These are phyloP conservation scores for Pisolithus microcarpus DNA, from an alignment of 768 basidiomycete genomes.

Conservation along the genomic window DNA sequence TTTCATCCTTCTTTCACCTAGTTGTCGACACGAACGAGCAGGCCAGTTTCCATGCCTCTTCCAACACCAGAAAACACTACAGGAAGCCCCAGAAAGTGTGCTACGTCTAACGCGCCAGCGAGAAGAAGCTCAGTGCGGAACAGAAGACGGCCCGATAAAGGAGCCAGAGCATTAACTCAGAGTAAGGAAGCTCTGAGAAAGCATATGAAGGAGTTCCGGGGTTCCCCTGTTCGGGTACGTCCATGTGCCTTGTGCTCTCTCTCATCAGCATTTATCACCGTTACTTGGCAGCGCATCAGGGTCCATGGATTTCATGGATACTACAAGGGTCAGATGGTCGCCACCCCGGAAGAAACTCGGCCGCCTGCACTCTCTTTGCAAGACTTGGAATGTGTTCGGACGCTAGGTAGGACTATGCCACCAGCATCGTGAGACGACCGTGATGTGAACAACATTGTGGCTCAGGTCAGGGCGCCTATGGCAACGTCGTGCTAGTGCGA, in stretches of 20 bases:
- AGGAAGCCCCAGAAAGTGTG: not conserved
- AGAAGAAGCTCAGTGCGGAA: not conserved
- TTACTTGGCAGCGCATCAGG: slow-evolving; percentile 10
- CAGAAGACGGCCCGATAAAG: not conserved
- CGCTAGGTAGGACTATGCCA: slow-evolving; percentile 27
- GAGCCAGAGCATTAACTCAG: not conserved
- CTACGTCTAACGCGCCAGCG: not conserved
- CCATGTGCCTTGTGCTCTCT: not conserved
- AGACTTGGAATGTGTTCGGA: slow-evolving; percentile 37
- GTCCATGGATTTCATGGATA: slow-evolving; percentile 7
- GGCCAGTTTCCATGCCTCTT: not conserved
- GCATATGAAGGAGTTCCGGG: not conserved
- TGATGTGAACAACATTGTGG: slow-evolving; percentile 1
- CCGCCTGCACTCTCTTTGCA: slow-evolving; percentile 29
- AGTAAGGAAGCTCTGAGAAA: not conserved
- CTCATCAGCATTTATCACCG: not conserved
- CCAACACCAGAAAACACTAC: not conserved
- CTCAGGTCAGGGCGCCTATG: slow-evolving; percentile 36
- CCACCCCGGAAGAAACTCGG: slow-evolving; percentile 29
- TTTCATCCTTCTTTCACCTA: too few relatives aligned
- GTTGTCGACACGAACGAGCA: too few relatives aligned
- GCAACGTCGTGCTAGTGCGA: slow-evolving; percentile 37
- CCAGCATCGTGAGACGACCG: not conserved
- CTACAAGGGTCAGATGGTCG: slow-evolving; percentile 10
- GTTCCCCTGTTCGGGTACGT: not conserved